Evolutionary conservation across 2,329 filamentous ascomycete species (phyloP).

Genomic region (Fusarium avenaceum): DNA sequence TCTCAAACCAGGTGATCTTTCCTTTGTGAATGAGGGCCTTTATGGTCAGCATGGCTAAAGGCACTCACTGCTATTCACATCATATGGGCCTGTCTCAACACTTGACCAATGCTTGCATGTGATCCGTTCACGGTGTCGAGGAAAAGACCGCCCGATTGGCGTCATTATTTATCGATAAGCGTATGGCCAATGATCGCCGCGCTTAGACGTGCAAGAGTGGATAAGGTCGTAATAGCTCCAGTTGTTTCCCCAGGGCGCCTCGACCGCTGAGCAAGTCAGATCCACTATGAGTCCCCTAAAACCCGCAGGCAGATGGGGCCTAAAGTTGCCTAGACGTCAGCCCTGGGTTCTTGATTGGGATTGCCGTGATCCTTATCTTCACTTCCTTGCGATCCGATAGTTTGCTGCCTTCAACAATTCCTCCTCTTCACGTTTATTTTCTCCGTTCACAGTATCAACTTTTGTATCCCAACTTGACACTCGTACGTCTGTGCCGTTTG

Average conservation of each 20-base stretch:
- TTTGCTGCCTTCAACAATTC: conserved; percentile 24
- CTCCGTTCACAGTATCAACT: background rate
- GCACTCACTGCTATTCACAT: conserved; percentile 21
- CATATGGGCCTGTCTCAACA: conserved; percentile 39
- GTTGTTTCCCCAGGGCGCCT: conserved; percentile 32
- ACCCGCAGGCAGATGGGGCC: conserved; percentile 35
- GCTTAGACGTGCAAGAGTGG: conserved; percentile 3
- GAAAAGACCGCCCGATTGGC: conserved; percentile 39
- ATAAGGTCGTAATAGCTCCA: conserved; percentile 6
- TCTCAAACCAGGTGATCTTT: conserved; percentile 28
- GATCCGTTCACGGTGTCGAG: conserved; percentile 43
- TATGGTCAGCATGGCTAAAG: conserved; percentile 30
- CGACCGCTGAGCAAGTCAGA: conserved; percentile 26
- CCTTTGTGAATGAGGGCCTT: conserved; percentile 6
- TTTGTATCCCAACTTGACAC: conserved; percentile 1
- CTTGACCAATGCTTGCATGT: conserved; percentile 45
- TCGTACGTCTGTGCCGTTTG: background rate
- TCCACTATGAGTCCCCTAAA: conserved; percentile 26
- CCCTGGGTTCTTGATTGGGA: conserved; percentile 39
- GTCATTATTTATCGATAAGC: conserved; percentile 48
- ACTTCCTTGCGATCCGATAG: conserved; percentile 31
- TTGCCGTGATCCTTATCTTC: conserved; percentile 43
- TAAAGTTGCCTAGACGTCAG: conserved; percentile 41
- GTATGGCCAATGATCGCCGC: conserved; percentile 17
- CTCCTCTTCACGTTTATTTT: conserved; percentile 8